Percentiles rank a stretch among this genome's conserved stretches.
phyloP scores from a whole-genome alignment of 2,329 filamentous ascomycete genomes.

The Claviceps maximensis region DNA sequence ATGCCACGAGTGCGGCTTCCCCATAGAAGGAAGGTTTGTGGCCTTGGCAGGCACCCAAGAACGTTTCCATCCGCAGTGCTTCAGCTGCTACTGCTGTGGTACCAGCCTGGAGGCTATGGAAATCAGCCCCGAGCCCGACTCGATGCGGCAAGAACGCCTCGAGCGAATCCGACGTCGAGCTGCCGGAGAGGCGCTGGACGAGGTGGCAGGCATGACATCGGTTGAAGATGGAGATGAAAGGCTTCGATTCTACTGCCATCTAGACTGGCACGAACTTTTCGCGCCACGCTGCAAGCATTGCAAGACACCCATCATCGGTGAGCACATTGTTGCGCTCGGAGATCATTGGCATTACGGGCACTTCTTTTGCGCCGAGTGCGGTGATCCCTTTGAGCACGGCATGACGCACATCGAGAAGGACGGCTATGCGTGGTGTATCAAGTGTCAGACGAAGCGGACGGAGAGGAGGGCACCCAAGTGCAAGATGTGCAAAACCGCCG shows the following conservation, averaged over 20 bases:
- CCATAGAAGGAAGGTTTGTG: slow-evolving; percentile 84
- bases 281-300: slow-evolving; percentile 90
- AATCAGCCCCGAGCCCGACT: slow-evolving; percentile 83
- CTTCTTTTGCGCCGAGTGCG: slow-evolving; percentile 98
- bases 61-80: slow-evolving; percentile 89
- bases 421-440: slow-evolving; percentile 92
- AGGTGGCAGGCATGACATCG: slow-evolving; percentile 49
- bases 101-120: slow-evolving; percentile 88
- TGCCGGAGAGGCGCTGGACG: slow-evolving; percentile 44
- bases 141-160: slow-evolving; percentile 55
- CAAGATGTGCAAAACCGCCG: slow-evolving; percentile 67
- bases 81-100: slow-evolving; percentile 75
- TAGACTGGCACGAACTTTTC: slow-evolving; percentile 96
- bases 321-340: slow-evolving; percentile 86
- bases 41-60: slow-evolving; percentile 58
- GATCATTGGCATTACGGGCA: slow-evolving; percentile 96
- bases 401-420: slow-evolving; percentile 81
- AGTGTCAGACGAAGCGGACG: slow-evolving; percentile 83
- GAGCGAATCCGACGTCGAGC: slow-evolving; percentile 54
- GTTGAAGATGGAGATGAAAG: slow-evolving; percentile 60
- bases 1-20: slow-evolving; percentile 71
- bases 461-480: slow-evolving; percentile 83
- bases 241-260: slow-evolving; percentile 84
- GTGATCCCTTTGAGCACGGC: slow-evolving; percentile 73
- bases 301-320: slow-evolving; percentile 89